These are phyloP conservation scores for Meredithiella fracta DNA, from an alignment of 2,329 filamentous ascomycete species.

Conservation along the genomic window DNA sequence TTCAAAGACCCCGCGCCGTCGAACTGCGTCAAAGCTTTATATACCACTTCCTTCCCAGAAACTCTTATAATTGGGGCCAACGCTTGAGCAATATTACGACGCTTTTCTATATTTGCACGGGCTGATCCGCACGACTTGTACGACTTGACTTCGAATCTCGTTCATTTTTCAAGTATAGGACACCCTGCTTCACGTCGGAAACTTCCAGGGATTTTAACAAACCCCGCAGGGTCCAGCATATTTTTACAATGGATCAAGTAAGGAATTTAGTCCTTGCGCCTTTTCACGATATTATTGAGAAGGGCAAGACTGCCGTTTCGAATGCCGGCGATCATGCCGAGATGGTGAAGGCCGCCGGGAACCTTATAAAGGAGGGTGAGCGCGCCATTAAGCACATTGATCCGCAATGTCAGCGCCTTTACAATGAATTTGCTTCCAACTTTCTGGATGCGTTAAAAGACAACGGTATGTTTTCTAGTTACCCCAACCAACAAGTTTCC, in stretches of 20 bases:
- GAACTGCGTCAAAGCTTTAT: not conserved
- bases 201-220: not conserved
- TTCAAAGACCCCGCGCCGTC: not conserved
- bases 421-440: slow-evolving; percentile 31
- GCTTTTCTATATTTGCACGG: not conserved
- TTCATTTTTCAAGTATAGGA: no score
- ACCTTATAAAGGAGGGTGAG: slow-evolving; percentile 32
- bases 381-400: slow-evolving; percentile 34
- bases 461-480: slow-evolving; percentile 28
- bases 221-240: not conserved
- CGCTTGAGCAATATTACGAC: not conserved
- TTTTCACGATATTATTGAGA: slow-evolving; percentile 36
- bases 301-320: slow-evolving; percentile 29
- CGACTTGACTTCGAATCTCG: no score
- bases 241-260: slow-evolving; percentile 24
- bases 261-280: slow-evolving; percentile 31
- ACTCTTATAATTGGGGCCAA: not conserved
- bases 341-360: slow-evolving; percentile 35
- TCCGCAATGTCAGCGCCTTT: slow-evolving; percentile 32
- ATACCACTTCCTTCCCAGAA: not conserved
- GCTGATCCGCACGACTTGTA: no score
- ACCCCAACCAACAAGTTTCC: not conserved
- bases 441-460: slow-evolving; percentile 38
- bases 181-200: not conserved
- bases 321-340: slow-evolving; percentile 29